These are phyloP conservation scores for Piper longum DNA, from an alignment of 164 flowering plant species.

Conservation along the genomic window DNA sequence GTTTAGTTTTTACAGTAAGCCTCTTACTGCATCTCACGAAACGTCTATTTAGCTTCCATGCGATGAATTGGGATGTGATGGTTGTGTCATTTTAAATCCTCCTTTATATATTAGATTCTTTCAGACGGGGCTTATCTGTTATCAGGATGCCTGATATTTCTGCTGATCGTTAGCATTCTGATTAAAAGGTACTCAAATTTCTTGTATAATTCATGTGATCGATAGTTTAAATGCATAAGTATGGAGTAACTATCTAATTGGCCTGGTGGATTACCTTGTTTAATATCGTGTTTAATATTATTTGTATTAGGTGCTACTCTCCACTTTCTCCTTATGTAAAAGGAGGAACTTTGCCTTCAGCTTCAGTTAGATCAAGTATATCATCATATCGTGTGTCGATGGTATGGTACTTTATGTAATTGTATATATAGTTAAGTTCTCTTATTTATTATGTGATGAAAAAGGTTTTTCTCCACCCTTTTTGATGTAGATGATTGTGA, in stretches of 20 bases:
- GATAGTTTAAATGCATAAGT: background rate
- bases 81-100: background rate
- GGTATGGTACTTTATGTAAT: slow-evolving; percentile 23
- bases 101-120: slow-evolving; percentile 31
- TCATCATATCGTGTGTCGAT: slow-evolving; percentile 63
- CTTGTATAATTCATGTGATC: background rate
- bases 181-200: slow-evolving; percentile 32
- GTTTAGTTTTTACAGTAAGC: slow-evolving; percentile 61
- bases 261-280: too few relatives aligned
- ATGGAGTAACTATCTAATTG: background rate
- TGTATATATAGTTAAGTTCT: background rate
- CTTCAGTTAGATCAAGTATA: slow-evolving; percentile 30
- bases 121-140: slow-evolving; percentile 41
- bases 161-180: slow-evolving; percentile 22
- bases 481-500: slow-evolving; percentile 55
- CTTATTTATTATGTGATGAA: slow-evolving; percentile 3
- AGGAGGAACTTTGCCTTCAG: slow-evolving; percentile 11
- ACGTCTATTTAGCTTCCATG: background rate
- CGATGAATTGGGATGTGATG: background rate
- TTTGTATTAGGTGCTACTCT: slow-evolving; percentile 20
- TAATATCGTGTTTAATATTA: too few relatives aligned
- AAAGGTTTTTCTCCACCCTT: background rate
- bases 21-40: background rate
- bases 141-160: slow-evolving; percentile 23
- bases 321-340: slow-evolving; percentile 7